phyloP scores from a whole-genome alignment of 805 yeast genomes.

The Candida vaughaniae region DNA sequence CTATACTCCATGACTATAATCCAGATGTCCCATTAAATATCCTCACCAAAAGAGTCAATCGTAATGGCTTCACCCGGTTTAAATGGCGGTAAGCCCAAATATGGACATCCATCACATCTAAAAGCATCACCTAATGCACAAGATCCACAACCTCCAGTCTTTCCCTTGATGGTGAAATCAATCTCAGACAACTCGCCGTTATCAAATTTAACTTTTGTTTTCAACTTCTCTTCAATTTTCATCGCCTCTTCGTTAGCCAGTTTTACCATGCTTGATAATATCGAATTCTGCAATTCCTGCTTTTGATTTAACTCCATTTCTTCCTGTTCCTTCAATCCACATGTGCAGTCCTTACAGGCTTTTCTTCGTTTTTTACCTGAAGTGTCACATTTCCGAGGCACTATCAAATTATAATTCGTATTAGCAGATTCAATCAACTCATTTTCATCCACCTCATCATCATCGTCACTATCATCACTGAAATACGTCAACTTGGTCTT shows the following conservation, averaged over 20 bases:
- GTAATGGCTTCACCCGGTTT: slow-evolving; percentile 93
- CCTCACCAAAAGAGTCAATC: slow-evolving; percentile 74
- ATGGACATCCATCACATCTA: slow-evolving; percentile 98
- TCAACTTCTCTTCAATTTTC: slow-evolving; percentile 50
- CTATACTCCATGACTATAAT: too few species aligned
- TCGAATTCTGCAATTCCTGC: slow-evolving; percentile 42
- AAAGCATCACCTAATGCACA: slow-evolving; percentile 98
- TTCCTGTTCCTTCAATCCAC: slow-evolving; percentile 91
- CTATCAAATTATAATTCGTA: slow-evolving; percentile 37
- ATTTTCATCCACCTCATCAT: slow-evolving; percentile 36
- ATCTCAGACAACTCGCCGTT: slow-evolving; percentile 80
- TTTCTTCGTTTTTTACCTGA: slow-evolving; percentile 69
- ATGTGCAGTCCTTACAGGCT: slow-evolving; percentile 98
- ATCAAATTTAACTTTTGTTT: slow-evolving; percentile 51
- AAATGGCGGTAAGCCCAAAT: slow-evolving; percentile 94
- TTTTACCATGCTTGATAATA: slow-evolving; percentile 48
- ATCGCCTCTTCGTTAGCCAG: slow-evolving; percentile 55
- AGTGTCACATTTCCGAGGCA: slow-evolving; percentile 59
- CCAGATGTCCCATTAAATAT: slow-evolving; percentile 47
- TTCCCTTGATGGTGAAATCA: slow-evolving; percentile 95
- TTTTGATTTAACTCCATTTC: slow-evolving; percentile 54
- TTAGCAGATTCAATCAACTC: slow-evolving; percentile 28
- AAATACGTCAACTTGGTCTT: slow-evolving; percentile 54
- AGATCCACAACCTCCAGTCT: slow-evolving; percentile 96
- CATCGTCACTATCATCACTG: slow-evolving; percentile 53